These are phyloP conservation scores for Solanum bulbocastanum DNA, from an alignment of 257 asterid species.

Conservation along the genomic window DNA sequence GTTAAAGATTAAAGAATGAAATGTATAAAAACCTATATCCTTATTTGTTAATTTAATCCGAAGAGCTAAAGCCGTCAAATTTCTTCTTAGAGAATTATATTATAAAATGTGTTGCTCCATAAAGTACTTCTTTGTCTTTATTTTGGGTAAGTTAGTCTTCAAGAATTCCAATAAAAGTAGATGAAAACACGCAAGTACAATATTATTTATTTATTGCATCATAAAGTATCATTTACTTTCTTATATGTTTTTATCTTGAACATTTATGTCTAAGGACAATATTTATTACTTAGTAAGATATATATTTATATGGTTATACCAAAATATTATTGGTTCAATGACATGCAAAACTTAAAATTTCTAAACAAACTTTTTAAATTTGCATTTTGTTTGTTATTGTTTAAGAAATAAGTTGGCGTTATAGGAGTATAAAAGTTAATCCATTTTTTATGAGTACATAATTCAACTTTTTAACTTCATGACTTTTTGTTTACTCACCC, in stretches of 20 bases:
- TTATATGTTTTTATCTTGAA: not conserved
- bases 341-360: too few relatives aligned
- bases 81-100: not conserved
- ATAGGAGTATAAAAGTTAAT: not conserved
- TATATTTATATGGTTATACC: not conserved
- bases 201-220: not conserved
- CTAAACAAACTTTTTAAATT: too few relatives aligned
- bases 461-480: too few relatives aligned
- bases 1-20: not conserved
- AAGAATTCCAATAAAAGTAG: not conserved
- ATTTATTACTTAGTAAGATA: not conserved
- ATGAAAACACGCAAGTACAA: not conserved
- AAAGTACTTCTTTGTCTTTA: too few relatives aligned
- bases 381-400: not conserved
- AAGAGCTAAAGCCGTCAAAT: not conserved
- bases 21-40: not conserved
- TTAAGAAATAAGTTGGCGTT: not conserved
- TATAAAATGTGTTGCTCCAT: not conserved
- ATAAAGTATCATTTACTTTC: not conserved
- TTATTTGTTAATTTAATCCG: not conserved
- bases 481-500: not conserved
- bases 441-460: not conserved
- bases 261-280: not conserved
- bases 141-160: not conserved
- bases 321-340: not conserved